Conservation (phyloP, 129 eudicot genomes). For the Artemisia tridentata region DNA sequence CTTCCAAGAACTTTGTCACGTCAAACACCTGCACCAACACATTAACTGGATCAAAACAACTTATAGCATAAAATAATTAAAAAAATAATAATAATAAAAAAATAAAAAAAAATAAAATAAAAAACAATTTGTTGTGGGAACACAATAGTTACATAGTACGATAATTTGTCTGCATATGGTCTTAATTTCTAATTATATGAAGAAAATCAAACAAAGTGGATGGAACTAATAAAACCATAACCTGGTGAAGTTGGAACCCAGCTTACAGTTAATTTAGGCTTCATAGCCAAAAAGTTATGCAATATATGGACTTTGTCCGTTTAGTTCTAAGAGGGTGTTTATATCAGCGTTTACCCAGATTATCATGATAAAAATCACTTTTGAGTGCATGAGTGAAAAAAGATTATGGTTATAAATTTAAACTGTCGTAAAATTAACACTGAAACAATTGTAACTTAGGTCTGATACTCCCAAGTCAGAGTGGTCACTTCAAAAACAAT, state of each 20-base stretch:
- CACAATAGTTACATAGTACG: constrained; percentile 4
- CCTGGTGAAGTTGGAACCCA: too few relatives aligned
- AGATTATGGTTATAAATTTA: too few relatives aligned
- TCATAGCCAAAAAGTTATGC: not conserved
- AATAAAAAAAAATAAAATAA: too few relatives aligned
- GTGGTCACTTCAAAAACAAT: not conserved
- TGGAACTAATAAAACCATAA: constrained; percentile 1
- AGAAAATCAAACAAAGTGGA: constrained; percentile 12
- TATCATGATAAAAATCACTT: too few relatives aligned
- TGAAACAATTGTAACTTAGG: too few relatives aligned
- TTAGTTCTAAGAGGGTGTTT: too few relatives aligned
- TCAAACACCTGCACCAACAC: constrained; percentile 69
- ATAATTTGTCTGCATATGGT: not conserved
- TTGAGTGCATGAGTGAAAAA: too few relatives aligned
- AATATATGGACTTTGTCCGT: not conserved
- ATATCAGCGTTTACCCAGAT: too few relatives aligned
- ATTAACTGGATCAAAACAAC: constrained; percentile 11
- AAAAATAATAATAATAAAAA: too few relatives aligned
- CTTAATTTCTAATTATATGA: constrained; percentile 14
- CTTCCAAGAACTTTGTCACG: constrained; percentile 91
- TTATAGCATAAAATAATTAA: not conserved
- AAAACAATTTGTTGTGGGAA: not conserved
- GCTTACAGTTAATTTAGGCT: not conserved
- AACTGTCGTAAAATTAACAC: too few relatives aligned
- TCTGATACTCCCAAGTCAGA: not conserved